Conservation (phyloP, 2,329 filamentous ascomycete genomes). For the Sphaerostilbella broomeana region DNA sequence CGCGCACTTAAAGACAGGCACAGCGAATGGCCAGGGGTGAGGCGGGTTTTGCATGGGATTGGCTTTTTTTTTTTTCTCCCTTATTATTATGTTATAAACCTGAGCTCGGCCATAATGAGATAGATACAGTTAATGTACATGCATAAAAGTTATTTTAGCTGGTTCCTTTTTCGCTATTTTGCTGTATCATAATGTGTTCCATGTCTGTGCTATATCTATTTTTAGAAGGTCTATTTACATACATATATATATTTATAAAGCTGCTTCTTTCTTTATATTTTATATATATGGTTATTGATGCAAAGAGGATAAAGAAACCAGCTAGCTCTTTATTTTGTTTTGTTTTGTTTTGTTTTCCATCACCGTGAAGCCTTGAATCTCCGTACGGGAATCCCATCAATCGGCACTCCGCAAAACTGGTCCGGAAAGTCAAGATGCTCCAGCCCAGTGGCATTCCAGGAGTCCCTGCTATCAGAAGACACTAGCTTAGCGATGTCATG, state of each 20-base stretch:
- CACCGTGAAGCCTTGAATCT: conserved; percentile 14
- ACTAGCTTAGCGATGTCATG: conserved; percentile 24
- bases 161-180: background rate
- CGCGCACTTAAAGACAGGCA: too few species aligned
- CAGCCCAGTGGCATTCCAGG: conserved; percentile 24
- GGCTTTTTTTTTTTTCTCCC: background rate
- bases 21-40: too few species aligned
- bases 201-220: too few species aligned
- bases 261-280: too few species aligned
- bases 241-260: too few species aligned
- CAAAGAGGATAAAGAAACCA: background rate
- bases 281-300: background rate
- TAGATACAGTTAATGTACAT: conserved; percentile 1
- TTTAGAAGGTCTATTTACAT: too few species aligned
- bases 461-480: conserved; percentile 11
- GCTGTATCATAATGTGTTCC: too few species aligned
- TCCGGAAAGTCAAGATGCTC: conserved; percentile 21
- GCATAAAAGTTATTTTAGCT: too few species aligned
- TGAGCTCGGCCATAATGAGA: conserved; percentile 1
- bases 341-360: background rate
- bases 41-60: too few species aligned
- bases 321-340: background rate
- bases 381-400: conserved; percentile 23
- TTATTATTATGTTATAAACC: too few species aligned
- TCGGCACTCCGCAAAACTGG: conserved; percentile 21